A percentile compares a stretch with the other conserved stretches of the same genome.
phyloP scores from a whole-genome alignment of 345 rosid genomes.

The Isatis tinctoria region DNA sequence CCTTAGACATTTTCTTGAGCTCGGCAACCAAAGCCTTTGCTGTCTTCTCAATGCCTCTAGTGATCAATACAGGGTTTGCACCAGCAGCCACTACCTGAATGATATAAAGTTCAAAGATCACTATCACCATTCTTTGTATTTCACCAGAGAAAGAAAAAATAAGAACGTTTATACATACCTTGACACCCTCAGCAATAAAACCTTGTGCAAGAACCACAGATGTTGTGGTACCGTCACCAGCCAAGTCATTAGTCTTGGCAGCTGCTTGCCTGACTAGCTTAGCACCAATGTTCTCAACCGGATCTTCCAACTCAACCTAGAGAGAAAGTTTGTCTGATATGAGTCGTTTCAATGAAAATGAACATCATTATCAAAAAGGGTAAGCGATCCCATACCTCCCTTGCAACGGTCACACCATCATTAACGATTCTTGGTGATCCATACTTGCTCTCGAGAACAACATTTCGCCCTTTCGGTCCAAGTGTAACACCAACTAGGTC shows the following conservation, averaged over 20 bases:
- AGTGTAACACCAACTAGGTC: slow-evolving; percentile 96
- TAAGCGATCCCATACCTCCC: slow-evolving; percentile 49
- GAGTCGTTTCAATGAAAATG: not conserved
- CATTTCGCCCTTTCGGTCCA: slow-evolving; percentile 96
- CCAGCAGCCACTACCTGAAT: slow-evolving; percentile 97
- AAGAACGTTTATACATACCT: slow-evolving; percentile 44
- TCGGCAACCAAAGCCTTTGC: slow-evolving; percentile 75
- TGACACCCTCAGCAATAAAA: slow-evolving; percentile 92
- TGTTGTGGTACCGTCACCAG: slow-evolving; percentile 98
- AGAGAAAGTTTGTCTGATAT: not conserved
- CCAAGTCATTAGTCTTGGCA: slow-evolving; percentile 95
- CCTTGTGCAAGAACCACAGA: slow-evolving; percentile 99
- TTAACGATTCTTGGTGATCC: slow-evolving; percentile 97
- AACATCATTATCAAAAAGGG: not conserved
- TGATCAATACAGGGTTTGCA: slow-evolving; percentile 92
- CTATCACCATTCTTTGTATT: not conserved
- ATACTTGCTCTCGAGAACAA: slow-evolving; percentile 97
- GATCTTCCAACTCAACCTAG: slow-evolving; percentile 96
- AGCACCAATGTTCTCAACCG: slow-evolving; percentile 98
- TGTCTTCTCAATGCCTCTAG: slow-evolving; percentile 96
- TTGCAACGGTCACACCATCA: slow-evolving; percentile 97
- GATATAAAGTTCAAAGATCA: not conserved
- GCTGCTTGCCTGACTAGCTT: slow-evolving; percentile 98
- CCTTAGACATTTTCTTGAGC: slow-evolving; percentile 80
- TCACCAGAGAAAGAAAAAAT: not conserved